phyloP scores from a whole-genome alignment of 2,329 filamentous ascomycete genomes.

The Fusarium tanahbumbuense region DNA sequence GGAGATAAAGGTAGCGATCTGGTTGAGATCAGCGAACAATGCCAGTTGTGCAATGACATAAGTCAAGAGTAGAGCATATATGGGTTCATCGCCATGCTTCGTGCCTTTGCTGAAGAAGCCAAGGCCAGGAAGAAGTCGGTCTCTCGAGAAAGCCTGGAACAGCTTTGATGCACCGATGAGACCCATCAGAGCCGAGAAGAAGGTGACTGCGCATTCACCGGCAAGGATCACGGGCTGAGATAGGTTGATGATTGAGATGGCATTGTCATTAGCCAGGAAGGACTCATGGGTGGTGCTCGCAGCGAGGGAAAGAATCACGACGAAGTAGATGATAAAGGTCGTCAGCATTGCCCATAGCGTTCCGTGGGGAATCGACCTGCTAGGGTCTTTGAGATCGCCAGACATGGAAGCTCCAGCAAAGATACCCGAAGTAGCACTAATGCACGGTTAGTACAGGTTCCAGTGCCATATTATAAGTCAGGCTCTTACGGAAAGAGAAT shows the following conservation, averaged over 20 bases:
- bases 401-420: slow-evolving; percentile 89
- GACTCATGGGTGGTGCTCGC: slow-evolving; percentile 79
- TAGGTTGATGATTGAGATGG: slow-evolving; percentile 85
- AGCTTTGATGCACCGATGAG: slow-evolving; percentile 87
- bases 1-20: slow-evolving; percentile 88
- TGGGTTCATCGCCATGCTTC: slow-evolving; percentile 77
- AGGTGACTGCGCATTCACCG: slow-evolving; percentile 83
- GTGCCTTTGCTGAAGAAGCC: slow-evolving; percentile 80
- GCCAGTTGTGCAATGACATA: slow-evolving; percentile 81
- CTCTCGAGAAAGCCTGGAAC: slow-evolving; percentile 83
- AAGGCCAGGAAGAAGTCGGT: slow-evolving; percentile 81
- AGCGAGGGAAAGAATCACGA: slow-evolving; percentile 83
- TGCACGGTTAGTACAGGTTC: not conserved
- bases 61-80: slow-evolving; percentile 80
- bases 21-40: slow-evolving; percentile 85
- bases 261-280: slow-evolving; percentile 79
- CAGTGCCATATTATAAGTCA: not conserved
- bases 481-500: slow-evolving; percentile 76
- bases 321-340: slow-evolving; percentile 79
- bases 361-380: slow-evolving; percentile 85
- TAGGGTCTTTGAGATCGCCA: slow-evolving; percentile 83
- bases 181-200: slow-evolving; percentile 90
- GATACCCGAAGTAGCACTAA: slow-evolving; percentile 64
- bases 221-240: slow-evolving; percentile 79
- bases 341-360: slow-evolving; percentile 81